Base-by-base conservation (phyloP, 1,284 basidiomycete species). In the Xanthoconium separans region DNA sequence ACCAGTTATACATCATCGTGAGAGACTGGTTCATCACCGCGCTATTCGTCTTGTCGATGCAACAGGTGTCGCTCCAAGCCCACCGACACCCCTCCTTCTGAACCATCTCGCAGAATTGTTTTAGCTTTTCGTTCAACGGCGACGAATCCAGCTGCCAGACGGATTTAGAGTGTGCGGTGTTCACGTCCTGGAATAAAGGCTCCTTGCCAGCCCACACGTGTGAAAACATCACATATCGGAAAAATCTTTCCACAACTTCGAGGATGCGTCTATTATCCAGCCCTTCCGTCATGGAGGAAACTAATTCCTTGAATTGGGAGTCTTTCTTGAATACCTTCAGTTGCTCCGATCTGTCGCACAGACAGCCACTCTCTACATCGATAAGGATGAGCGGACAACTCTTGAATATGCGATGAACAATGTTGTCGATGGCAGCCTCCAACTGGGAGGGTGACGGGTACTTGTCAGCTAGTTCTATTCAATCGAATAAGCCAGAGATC, bases 1-100 rank as follows among this genome's bases (percentile, higher is more conserved):
- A 51, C 50, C 50, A 51, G 8, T 51, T 49, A n/a, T 49, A 51
- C 49, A 51, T 51, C 46, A 39, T 40, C 8, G 9, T 51, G 34
- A 51, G 48, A 5, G 50, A 51, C 12, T 51, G 36, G 29, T 22
- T 50, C 47, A 50, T 31, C 34, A 50, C 47, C 6, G 33, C 18
- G 27, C 20, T 36, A 39, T 30, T 53, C 20, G 50, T 53, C 34
- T 53, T 53, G 29, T 53, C 51, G 12, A 53, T 53, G 15, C 51
- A 53, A 10, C 44, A 27, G 33, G 33, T 34, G 33, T 34, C 33
- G 15, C 33, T 34, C 33, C 33, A 34, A 13, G 33, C 33, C 33
- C 50, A 51, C 11, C 24, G 47, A 27, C 40, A 40, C 24, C 36
- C 33, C 1, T 40, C 30, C 13, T 13, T 33, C 6, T 10, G 30